These are phyloP conservation scores for Carex pumila DNA, from an alignment of 176 grass and related monocot species.

Conservation along the genomic window DNA sequence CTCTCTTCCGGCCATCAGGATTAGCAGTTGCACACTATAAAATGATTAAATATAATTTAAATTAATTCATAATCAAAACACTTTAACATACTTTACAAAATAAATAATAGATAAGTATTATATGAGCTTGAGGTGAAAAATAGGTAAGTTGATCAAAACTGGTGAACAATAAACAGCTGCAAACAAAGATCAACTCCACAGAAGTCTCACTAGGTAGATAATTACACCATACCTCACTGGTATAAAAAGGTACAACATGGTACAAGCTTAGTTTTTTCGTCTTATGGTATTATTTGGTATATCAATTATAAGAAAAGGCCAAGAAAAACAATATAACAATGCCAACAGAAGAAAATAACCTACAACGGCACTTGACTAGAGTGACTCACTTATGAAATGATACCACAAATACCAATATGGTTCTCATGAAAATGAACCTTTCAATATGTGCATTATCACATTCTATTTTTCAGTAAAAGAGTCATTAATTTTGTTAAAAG, in stretches of 20 bases:
- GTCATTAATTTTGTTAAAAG: not conserved
- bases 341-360: not conserved
- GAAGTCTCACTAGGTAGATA: not conserved
- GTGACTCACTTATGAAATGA: not conserved
- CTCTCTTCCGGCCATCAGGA: constrained; percentile 92
- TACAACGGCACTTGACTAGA: not conserved
- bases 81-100: not conserved
- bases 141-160: not conserved
- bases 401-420: not conserved
- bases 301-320: not conserved
- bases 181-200: not conserved
- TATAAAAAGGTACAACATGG: not conserved
- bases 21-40: constrained; percentile 64
- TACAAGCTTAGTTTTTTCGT: not conserved
- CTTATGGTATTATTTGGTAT: not conserved
- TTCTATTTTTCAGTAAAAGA: not conserved
- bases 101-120: not conserved
- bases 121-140: not conserved
- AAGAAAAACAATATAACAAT: not conserved
- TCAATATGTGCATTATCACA: not conserved
- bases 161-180: not conserved
- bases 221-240: not conserved
- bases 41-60: not conserved
- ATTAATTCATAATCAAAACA: not conserved
- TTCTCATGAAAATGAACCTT: not conserved